These are phyloP conservation scores for Coniella vitis DNA, from an alignment of 2,329 filamentous ascomycete genomes.

Conservation along the genomic window DNA sequence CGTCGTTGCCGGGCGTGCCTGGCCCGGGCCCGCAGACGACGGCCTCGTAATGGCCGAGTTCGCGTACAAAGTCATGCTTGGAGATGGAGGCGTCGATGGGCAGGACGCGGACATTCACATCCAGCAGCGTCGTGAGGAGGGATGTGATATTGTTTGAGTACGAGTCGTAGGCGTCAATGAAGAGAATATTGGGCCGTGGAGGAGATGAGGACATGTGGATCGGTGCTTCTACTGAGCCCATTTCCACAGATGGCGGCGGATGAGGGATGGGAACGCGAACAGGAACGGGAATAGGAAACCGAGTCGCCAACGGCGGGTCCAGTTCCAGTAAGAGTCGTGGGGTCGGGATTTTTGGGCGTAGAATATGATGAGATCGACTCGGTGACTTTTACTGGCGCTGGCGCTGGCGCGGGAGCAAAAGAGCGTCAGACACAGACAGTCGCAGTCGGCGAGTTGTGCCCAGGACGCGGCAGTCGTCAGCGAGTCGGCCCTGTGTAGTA, in stretches of 20 bases:
- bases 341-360: too few species aligned
- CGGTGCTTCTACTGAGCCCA: constrained; percentile 11
- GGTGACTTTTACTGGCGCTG: constrained; percentile 2
- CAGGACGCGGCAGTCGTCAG: neutral
- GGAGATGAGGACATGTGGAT: neutral
- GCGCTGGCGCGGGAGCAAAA: too few species aligned
- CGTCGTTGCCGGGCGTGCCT: constrained; percentile 63
- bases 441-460: neutral
- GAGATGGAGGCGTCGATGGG: constrained; percentile 60
- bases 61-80: constrained; percentile 37
- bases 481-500: neutral
- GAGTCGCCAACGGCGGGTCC: neutral
- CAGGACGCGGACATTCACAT: constrained; percentile 62
- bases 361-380: too few species aligned
- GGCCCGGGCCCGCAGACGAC: constrained; percentile 89
- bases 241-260: neutral
- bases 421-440: neutral
- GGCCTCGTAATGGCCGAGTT: constrained; percentile 63
- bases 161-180: constrained; percentile 93
- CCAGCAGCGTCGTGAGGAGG: constrained; percentile 64
- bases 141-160: constrained; percentile 94
- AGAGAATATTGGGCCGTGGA: constrained; percentile 52
- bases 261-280: neutral
- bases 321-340: too few species aligned
- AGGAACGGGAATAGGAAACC: too few species aligned